Base-by-base conservation (phyloP, 208 protist species). In the Acanthamoeba pearcei region DNA sequence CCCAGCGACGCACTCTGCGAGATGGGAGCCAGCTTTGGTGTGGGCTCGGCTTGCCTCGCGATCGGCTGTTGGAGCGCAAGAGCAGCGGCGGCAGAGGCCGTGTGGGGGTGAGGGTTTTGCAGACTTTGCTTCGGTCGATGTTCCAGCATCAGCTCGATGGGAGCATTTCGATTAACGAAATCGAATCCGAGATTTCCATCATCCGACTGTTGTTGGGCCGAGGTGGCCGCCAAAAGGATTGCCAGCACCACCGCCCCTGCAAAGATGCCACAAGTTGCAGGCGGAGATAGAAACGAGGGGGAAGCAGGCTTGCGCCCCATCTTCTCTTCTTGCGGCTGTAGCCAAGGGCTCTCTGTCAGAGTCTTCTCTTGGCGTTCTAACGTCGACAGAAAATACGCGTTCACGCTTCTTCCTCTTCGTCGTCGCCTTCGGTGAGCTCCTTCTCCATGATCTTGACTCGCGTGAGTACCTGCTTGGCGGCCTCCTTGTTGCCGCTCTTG, bases 371-470 rank as follows among this genome's bases (percentile, higher is more conserved):
- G 42, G 9, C 22, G 55, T 60, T 0, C 55, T 10, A 70, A 70
- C n/a, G 32, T 76, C 32, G 57, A 62, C 57, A 62, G 57, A 62
- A 62, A 62, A 27, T 6, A 70, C n/a, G 9, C 64, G 4, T 53
- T 53, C 49, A 53, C 10, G 49, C 49, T 13, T 92, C 60, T 74
- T 92, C 86, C 42, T 38, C 86, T 46, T 92, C 62, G 19, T 38
- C 85, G 15, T 68, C 86, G 35, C 32, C 86, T 76, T 74, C 86
- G 17, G 86, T 55, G 13, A 92, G 86, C 86, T 92, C 86, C 86
- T 92, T 92, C 86, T 92, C 86, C 86, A 92, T 92, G 86, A 92
- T 92, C 86, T 92, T 92, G 55, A 74, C 86, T 68, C 62, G 86
- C 27, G 12, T 74, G 38, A 92, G 62, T 10, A 55, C 86, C 35